Conservation (phyloP, 129 eudicot species). For the Flaveria bidentis region DNA sequence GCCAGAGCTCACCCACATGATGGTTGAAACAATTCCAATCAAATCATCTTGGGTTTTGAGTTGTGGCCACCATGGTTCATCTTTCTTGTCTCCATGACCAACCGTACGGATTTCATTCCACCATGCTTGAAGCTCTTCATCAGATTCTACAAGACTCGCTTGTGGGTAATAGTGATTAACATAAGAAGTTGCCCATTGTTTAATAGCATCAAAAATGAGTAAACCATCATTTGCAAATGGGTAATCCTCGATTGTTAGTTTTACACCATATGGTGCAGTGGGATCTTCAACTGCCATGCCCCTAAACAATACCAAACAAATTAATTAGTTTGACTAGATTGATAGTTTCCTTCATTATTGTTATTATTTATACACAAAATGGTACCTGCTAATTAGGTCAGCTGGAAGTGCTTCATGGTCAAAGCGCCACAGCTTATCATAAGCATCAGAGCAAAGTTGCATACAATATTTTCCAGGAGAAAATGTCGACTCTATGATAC, state of each 20-base stretch:
- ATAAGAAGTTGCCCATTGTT: conserved; percentile 48
- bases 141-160: conserved; percentile 26
- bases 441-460: conserved; percentile 64
- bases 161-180: conserved; percentile 41
- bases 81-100: conserved; percentile 56
- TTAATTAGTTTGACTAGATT: neutral
- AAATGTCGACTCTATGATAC: conserved; percentile 63
- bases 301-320: conserved; percentile 27
- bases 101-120: conserved; percentile 50
- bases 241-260: conserved; percentile 49
- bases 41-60: conserved; percentile 37
- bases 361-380: neutral
- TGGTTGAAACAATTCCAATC: conserved; percentile 32
- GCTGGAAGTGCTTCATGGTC: conserved; percentile 69
- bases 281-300: conserved; percentile 60
- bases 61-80: conserved; percentile 59
- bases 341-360: neutral
- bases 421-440: conserved; percentile 66
- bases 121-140: conserved; percentile 46
- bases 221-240: conserved; percentile 57
- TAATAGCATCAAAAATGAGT: conserved; percentile 46
- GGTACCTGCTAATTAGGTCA: conserved; percentile 63
- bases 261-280: conserved; percentile 35
- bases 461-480: conserved; percentile 59
- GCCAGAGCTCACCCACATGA: conserved; percentile 42